Conservation (phyloP, 2,329 filamentous ascomycete genomes). For the Juglanconis sp. region DNA sequence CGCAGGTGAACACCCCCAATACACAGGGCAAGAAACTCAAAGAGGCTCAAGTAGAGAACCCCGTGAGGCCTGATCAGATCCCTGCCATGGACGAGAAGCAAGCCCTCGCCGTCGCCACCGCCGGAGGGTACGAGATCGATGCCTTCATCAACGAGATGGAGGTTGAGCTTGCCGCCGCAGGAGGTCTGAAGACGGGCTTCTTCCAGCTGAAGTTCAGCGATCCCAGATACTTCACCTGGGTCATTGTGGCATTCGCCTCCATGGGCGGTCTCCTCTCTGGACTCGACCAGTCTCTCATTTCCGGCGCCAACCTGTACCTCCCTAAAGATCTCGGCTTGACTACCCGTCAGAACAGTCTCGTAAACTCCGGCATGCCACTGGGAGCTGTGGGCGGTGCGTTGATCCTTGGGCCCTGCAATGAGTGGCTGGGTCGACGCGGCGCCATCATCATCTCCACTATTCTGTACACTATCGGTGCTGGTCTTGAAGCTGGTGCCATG, state of each 20-base stretch:
- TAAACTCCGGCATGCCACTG: conserved; percentile 69
- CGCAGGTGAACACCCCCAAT: conserved; percentile 9
- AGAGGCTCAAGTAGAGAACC: conserved; percentile 25
- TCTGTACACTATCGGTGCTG: conserved; percentile 68
- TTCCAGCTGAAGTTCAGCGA: conserved; percentile 59
- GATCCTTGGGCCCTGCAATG: conserved; percentile 64
- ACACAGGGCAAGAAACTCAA: conserved; percentile 16
- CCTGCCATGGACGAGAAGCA: conserved; percentile 28
- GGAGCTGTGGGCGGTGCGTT: conserved; percentile 69
- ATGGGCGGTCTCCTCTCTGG: conserved; percentile 72
- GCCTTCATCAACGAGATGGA: conserved; percentile 41
- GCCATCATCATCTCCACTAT: conserved; percentile 68
- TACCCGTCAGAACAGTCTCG: conserved; percentile 57
- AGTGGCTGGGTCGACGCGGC: conserved; percentile 63
- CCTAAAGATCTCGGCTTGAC: conserved; percentile 56
- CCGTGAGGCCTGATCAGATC: conserved; percentile 16
- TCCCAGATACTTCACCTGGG: conserved; percentile 63
- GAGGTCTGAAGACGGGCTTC: conserved; percentile 32
- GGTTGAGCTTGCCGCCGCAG: conserved; percentile 32
- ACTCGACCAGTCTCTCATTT: conserved; percentile 70
- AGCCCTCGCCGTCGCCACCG: conserved; percentile 34
- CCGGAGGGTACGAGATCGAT: conserved; percentile 34
- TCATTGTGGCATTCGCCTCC: conserved; percentile 68
- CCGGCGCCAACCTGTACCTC: conserved; percentile 66
- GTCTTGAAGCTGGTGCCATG: conserved; percentile 63